Evolutionary conservation across 345 rosid genomes (phyloP), one percentile per base, ranked within the genome.

Genomic region (Luvunga scandens): DNA sequence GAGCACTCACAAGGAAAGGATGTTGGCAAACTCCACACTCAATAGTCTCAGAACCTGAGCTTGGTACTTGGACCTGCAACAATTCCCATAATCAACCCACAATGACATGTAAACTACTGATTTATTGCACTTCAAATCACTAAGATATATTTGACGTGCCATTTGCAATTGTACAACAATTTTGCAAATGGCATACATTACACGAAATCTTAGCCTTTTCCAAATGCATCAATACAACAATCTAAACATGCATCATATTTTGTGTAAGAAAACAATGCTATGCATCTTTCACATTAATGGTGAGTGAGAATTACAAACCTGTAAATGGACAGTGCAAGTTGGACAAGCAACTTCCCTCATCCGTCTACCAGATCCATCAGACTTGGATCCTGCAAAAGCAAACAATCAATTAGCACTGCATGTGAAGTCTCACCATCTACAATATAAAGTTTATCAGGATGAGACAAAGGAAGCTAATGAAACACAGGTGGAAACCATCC

Each of bases 271-370:
- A 65, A 4, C 13, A 64, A 4, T 13, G 39, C 45, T 19, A 19
- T 1, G 1, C 25, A 33, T 65, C 13, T 66, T 31, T 65, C 9
- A 36, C 24, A 33, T 33, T 31, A 18, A 76, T 1, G 19, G 10
- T 25, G 6, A 39, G 66, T 4, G 63, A 61, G 62, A 59, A 72
- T 79, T 71, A 70, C 85, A 67, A 57, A 94, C 99, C 98, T 97
- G 98, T 79, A 94, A 85, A 86, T 93, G 99, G 57, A 97, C 98
- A 5, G 99, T 97, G 85, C 99, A 97, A 30, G 91, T 97, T 50
- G 99, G 99, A 84, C 99, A 94, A 42, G 91, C 98, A 79, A 97
- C 98, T 89, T 97, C 99, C 81, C 89, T 92, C 98, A 91, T 97
- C 80, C 95, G 91, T 88, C 81, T 89, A 63, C 96, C 97, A 75